A percentile compares a stretch with the other conserved stretches of the same genome.
These are phyloP conservation scores for Dissophora ornata DNA, from an alignment of 192 early-diverging fungal genomes.

Conservation along the genomic window DNA sequence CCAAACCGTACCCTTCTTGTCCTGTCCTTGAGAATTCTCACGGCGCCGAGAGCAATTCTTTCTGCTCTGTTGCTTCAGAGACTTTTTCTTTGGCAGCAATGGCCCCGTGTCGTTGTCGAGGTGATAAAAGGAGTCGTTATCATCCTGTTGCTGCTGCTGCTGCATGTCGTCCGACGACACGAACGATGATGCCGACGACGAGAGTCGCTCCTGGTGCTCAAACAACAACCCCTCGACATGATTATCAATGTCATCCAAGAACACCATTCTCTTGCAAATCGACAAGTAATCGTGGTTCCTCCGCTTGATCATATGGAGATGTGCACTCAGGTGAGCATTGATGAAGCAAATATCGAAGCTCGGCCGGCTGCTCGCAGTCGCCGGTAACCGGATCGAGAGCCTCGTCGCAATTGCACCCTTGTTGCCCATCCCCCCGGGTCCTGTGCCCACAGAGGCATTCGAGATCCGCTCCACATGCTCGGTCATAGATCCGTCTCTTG, in stretches of 20 bases:
- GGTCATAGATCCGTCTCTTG: constrained; percentile 43
- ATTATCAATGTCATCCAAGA: constrained; percentile 32
- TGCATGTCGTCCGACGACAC: not conserved
- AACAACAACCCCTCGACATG: constrained; percentile 32
- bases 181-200: constrained; percentile 4
- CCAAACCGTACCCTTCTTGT: constrained; percentile 14
- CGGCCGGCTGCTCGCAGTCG: constrained; percentile 1
- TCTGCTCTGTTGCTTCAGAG: too few relatives aligned
- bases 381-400: constrained; percentile 27
- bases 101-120: constrained; percentile 34
- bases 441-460: constrained; percentile 42
- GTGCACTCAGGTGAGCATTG: constrained; percentile 53
- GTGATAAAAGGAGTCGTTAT: constrained; percentile 31
- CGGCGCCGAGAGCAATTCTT: not conserved
- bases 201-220: constrained; percentile 36
- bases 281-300: constrained; percentile 51
- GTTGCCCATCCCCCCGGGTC: constrained; percentile 50
- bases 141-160: constrained; percentile 9
- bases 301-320: constrained; percentile 44
- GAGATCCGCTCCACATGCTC: constrained; percentile 30
- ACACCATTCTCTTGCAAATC: constrained; percentile 40
- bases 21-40: not conserved
- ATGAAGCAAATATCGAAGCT: constrained; percentile 52
- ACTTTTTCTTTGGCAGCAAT: constrained; percentile 29
- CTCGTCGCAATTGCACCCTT: constrained; percentile 55